phyloP scores from a whole-genome alignment of 1,284 basidiomycete species.

The Xerocomus minutiporus region DNA sequence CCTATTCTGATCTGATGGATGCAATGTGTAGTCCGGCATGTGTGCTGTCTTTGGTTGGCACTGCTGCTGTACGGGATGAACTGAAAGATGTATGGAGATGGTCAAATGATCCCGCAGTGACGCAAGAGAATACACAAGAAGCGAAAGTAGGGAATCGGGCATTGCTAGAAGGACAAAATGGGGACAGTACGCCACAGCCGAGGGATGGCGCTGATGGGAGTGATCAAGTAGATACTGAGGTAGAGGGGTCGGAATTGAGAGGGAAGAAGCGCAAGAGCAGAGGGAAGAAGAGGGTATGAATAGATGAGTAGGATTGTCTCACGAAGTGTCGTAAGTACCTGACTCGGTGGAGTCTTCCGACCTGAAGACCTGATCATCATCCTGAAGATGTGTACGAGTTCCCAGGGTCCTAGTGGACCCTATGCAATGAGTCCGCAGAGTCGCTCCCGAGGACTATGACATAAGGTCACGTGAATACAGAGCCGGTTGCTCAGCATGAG shows the following conservation, averaged over 20 bases:
- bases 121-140: constrained; percentile 13
- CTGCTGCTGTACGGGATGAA: constrained; percentile 54
- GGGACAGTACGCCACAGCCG: constrained; percentile 17
- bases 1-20: constrained; percentile 8
- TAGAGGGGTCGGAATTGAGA: constrained; percentile 9
- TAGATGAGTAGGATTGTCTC: no score
- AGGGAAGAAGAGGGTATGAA: constrained; percentile 16
- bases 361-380: no score
- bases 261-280: constrained; percentile 22
- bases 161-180: constrained; percentile 16
- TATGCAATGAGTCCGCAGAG: no score
- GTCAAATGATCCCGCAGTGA: constrained; percentile 45
- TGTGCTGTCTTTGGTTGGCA: constrained; percentile 56
- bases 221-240: constrained; percentile 9
- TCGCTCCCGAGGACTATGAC: neutral
- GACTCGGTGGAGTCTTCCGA: no score
- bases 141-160: constrained; percentile 2
- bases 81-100: constrained; percentile 59
- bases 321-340: no score
- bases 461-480: neutral
- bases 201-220: constrained; percentile 10
- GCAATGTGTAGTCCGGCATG: constrained; percentile 54
- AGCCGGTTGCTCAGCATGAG: constrained; percentile 17
- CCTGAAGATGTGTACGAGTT: no score
- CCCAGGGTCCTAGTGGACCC: no score